Percentiles rank a stretch among this genome's conserved stretches.
These are phyloP conservation scores for Fusarium sp. DNA, from an alignment of 2,329 filamentous ascomycete species.

Conservation along the genomic window DNA sequence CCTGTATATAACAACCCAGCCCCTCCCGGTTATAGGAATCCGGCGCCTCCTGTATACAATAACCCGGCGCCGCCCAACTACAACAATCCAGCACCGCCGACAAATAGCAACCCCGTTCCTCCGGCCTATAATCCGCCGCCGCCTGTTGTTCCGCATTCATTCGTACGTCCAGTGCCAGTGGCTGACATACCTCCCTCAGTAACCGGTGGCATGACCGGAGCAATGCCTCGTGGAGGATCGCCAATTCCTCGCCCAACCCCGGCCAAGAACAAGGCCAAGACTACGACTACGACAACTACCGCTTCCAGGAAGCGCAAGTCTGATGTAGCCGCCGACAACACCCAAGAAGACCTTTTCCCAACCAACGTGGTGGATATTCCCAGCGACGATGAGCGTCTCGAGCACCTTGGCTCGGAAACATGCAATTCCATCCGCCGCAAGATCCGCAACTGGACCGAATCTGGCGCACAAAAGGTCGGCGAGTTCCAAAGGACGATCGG, in stretches of 20 bases:
- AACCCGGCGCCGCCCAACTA: neutral
- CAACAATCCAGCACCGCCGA: neutral
- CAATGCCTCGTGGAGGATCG: neutral
- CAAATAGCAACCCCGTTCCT: no score
- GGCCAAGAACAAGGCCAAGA: neutral
- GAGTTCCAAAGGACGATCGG: conserved; percentile 56
- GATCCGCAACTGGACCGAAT: conserved; percentile 39
- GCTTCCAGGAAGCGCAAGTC: conserved; percentile 39
- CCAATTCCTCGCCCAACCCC: neutral
- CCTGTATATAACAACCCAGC: neutral
- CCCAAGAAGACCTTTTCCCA: conserved; percentile 36
- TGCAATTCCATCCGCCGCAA: conserved; percentile 41
- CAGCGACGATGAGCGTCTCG: conserved; percentile 32
- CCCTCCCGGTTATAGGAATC: neutral
- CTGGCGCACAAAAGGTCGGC: conserved; percentile 50
- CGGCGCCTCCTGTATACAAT: neutral
- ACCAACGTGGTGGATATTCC: conserved; percentile 31
- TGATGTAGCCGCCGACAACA: conserved; percentile 19
- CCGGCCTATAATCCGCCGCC: neutral
- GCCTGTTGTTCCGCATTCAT: conserved; percentile 19
- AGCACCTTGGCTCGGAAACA: conserved; percentile 23
- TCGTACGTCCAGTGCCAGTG: neutral
- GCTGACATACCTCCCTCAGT: neutral
- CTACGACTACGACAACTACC: conserved; percentile 10
- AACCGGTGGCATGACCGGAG: neutral